Base-by-base conservation (phyloP, 148 eudicot genomes). In the Oxyria digyna region DNA sequence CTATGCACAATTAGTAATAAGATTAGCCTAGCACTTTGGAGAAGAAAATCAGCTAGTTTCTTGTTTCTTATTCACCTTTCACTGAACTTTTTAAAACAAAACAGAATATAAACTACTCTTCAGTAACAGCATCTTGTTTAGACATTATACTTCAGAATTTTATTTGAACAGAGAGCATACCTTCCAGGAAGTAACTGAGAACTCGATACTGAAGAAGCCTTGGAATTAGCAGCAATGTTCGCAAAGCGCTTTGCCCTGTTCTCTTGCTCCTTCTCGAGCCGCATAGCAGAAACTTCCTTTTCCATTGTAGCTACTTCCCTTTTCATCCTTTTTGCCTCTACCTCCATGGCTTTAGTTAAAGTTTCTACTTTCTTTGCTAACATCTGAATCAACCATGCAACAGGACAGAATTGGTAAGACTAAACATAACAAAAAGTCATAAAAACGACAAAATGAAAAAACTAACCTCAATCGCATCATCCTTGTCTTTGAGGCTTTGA, bases 231-330 rank as follows among this genome's bases (percentile, higher is more conserved):
- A 15, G 71, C 71, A 45, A 68, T 40, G 74, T 77, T 86, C 37
- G 85, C 91, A 73, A 83, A 79, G 29, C 95, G 82, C 74, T 83
- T 89, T 70, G 89, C 87, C 67, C 80, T 86, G 64, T 77, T 93
- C 68, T 93, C 98, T 67, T 93, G 98, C 63, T 93, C 98, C 75
- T 93, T 93, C 20, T 93, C 98, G 23, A 83, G 82, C 45, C 96
- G 95, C 87, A 93, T 93, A 6, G 98, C 91, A 79, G 95, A 77
- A 64, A 93, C 98, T 82, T 93, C 98, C 78, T 93, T 93, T 83
- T 93, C 98, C 96, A 93, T 87, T 23, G 94, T 89, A 78, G 96
- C 89, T 68, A 93, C 98, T 74, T 93, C 96, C 75, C 98, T 93
- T 77, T 96, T 83, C 98, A 93, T 89, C 86, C 88, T 93, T 80